Percentiles rank a stretch among this genome's conserved stretches.
Conservation (phyloP, 1,139 yeast species). For the Pneumocystis wakefieldiae region DNA sequence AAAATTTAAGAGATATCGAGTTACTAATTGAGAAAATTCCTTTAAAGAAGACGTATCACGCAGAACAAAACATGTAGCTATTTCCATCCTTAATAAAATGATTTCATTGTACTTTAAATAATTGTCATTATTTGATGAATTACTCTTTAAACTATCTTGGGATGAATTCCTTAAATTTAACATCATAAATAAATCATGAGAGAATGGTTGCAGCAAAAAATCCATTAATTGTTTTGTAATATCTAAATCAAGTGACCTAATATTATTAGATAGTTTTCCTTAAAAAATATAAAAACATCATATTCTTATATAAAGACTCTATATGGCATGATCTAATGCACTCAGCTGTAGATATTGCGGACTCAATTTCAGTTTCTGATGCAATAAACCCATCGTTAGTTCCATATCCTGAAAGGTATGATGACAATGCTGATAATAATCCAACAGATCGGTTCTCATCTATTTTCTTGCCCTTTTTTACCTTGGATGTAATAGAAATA, state of each 20-base stretch:
- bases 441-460: conserved; percentile 39
- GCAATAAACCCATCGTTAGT: conserved; percentile 78
- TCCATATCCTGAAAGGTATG: conserved; percentile 72
- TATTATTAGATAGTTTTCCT: background rate
- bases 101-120: conserved; percentile 4
- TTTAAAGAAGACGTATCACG: background rate
- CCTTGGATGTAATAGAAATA: conserved; percentile 37
- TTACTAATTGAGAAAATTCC: background rate
- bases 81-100: conserved; percentile 4
- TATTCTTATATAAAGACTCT: conserved; percentile 34
- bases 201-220: conserved; percentile 14
- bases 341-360: conserved; percentile 67
- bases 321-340: conserved; percentile 59
- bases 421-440: conserved; percentile 73
- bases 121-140: background rate
- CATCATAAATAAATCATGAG: background rate
- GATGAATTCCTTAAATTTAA: background rate
- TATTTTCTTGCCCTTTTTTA: conserved; percentile 13
- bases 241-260: conserved; percentile 9
- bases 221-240: conserved; percentile 9
- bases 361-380: conserved; percentile 77
- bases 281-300: conserved; percentile 20
- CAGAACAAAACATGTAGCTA: background rate
- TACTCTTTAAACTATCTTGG: background rate
- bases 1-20: background rate